Evolutionary conservation across 305 asterid species (phyloP), one percentile per base, ranked within the genome.

Genomic region (Fraxinus dipetala): DNA sequence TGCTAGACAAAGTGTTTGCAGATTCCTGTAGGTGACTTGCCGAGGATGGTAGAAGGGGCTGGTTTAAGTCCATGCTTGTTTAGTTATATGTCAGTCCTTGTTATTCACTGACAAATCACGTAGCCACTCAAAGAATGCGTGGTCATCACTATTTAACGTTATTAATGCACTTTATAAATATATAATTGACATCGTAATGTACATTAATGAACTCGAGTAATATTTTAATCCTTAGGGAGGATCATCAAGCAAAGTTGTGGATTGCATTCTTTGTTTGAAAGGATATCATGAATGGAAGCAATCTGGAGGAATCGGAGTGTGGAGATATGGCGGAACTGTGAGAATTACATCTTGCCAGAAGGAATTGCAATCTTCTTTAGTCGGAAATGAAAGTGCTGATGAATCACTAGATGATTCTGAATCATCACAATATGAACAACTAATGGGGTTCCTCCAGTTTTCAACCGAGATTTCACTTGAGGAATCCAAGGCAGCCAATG

Each of bases 321-420:
- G 99, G 98, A 92, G 88, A 83, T 95, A 95, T 48, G 99, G 99
- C 2, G 98, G 99, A 78, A 93, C 97, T 34, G 95, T 95, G 78
- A 91, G 92, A 82, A 95, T 95, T 80, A 92, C 90, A 32, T 90
- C 98, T 2, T 89, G 85, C 36, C 91, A 87, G 0, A 95, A 91
- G 86, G 97, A 91, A 84, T 86, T 95, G 59, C 88, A 93, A 26
- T 88, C 97, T 13, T 92, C 96, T 22, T 86, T 87, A 45, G 88
- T 89, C 72, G 89, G 93, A 13, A 87, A 94, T 84, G 97, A 91
- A 82, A 92, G 95, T 70, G 90, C 93, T 13, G 98, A 90, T 83
- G 98, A 93, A 32, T 90, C 97, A 2, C 31, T 91, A 69, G 97
- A 91, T 78, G 97, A 89, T 83, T 93, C 97, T 13, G 98, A 95